phyloP scores from a whole-genome alignment of 306 rosid species.

The Mucuna pruriens region DNA sequence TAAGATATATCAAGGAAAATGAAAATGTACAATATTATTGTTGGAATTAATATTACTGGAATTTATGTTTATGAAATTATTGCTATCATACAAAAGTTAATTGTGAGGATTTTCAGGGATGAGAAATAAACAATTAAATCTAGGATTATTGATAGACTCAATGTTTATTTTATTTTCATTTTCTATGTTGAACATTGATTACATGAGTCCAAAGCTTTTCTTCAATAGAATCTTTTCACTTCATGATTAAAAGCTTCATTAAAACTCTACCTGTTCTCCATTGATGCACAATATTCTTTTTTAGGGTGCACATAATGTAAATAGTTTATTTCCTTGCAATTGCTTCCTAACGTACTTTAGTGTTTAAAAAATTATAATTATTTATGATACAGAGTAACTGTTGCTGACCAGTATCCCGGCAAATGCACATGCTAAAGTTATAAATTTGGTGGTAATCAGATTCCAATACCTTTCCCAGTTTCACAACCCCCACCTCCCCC shows the following conservation, averaged over 20 bases:
- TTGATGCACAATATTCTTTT: background rate
- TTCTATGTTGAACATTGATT: conserved; percentile 1
- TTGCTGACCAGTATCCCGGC: conserved; percentile 27
- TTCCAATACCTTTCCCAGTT: background rate
- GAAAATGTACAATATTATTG: too few relatives aligned
- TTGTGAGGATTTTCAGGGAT: background rate
- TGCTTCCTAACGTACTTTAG: conserved; percentile 1
- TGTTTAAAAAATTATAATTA: background rate
- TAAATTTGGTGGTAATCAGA: conserved; percentile 28
- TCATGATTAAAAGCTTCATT: conserved; percentile 15
- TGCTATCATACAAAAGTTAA: background rate
- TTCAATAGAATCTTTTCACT: background rate
- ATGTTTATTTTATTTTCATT: background rate
- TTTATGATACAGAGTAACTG: conserved; percentile 27
- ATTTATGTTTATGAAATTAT: background rate
- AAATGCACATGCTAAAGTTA: conserved; percentile 45
- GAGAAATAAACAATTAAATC: background rate
- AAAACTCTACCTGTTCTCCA: background rate
- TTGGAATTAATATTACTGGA: background rate
- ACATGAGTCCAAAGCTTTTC: background rate
- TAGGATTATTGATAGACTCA: background rate
- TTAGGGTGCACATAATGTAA: background rate
- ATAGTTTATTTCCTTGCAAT: background rate
- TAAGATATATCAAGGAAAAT: too few relatives aligned
- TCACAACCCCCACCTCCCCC: background rate